Conservation (phyloP, 169 alveolate species). For the Plasmodium relictum region DNA sequence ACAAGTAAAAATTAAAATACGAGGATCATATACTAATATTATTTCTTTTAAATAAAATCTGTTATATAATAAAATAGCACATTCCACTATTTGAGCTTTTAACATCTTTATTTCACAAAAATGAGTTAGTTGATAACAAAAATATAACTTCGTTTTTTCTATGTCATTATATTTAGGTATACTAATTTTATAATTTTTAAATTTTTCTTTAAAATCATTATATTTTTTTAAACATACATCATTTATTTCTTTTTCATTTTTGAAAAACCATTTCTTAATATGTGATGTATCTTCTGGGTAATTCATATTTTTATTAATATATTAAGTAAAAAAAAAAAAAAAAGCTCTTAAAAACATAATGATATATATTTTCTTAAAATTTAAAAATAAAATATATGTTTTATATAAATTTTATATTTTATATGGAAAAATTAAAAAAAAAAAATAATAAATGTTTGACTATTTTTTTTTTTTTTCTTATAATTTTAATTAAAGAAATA, state of each 20-base stretch:
- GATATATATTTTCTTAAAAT: not conserved
- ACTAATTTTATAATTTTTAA: slow-evolving; percentile 48
- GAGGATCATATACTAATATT: slow-evolving; percentile 82
- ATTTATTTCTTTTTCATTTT: slow-evolving; percentile 48
- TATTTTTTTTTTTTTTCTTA: too few species aligned
- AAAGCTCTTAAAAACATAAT: not conserved
- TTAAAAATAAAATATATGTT: too few species aligned
- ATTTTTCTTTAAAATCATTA: slow-evolving; percentile 61
- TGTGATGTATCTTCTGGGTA: slow-evolving; percentile 75
- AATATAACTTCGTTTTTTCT: slow-evolving; percentile 63
- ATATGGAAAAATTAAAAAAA: too few species aligned
- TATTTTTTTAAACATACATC: slow-evolving; percentile 60
- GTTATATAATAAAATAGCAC: slow-evolving; percentile 74
- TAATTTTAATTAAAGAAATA: too few species aligned
- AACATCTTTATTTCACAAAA: slow-evolving; percentile 57
- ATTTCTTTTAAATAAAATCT: slow-evolving; percentile 79
- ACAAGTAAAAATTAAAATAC: slow-evolving; percentile 82
- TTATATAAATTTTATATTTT: too few species aligned
- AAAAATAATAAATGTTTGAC: too few species aligned
- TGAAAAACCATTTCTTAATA: slow-evolving; percentile 70
- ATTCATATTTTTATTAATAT: slow-evolving; percentile 45
- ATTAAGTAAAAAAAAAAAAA: not conserved
- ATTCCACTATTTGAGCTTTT: slow-evolving; percentile 63
- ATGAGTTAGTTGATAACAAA: slow-evolving; percentile 49
- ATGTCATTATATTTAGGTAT: slow-evolving; percentile 69